phyloP scores from a whole-genome alignment of 2,329 filamentous ascomycete genomes.

The Sphaerulina populicola region DNA sequence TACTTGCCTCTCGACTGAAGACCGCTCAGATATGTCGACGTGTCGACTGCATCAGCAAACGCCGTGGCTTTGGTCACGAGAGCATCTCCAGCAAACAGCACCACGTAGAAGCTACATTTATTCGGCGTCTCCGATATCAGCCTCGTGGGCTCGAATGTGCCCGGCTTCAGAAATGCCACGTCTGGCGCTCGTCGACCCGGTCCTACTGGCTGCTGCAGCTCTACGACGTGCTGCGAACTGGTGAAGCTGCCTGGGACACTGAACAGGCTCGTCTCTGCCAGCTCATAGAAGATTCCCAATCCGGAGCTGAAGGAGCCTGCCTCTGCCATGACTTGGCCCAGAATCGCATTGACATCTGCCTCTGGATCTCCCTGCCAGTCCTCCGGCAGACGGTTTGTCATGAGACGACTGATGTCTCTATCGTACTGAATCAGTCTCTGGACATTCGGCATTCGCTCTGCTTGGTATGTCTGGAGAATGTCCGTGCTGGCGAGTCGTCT shows the following conservation, averaged over 20 bases:
- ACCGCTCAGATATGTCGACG: not conserved
- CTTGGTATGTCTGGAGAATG: conserved; percentile 17
- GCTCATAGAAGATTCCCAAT: conserved; percentile 19
- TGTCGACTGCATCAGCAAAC: not conserved
- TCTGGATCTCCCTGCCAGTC: conserved; percentile 16
- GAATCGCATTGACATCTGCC: conserved; percentile 17
- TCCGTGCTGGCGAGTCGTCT: conserved; percentile 11
- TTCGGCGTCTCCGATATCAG: conserved; percentile 43
- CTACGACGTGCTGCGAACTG: not conserved
- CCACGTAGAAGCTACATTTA: conserved; percentile 33
- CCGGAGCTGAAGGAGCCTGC: conserved; percentile 22
- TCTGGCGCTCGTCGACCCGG: conserved; percentile 44
- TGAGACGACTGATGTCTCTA: conserved; percentile 20
- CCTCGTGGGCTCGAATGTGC: conserved; percentile 38
- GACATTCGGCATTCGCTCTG: conserved; percentile 20
- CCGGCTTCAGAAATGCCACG: conserved; percentile 40
- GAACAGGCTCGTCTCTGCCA: not conserved
- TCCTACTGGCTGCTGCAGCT: conserved; percentile 15
- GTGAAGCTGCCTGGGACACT: not conserved
- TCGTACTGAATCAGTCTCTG: conserved; percentile 22
- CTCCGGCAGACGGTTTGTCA: conserved; percentile 21
- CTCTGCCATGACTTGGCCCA: conserved; percentile 19
- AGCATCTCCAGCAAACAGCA: not conserved
- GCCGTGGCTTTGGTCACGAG: not conserved
- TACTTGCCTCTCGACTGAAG: not conserved